These are phyloP conservation scores for Colletotrichum liaoningense DNA, from an alignment of 2,329 filamentous ascomycete genomes.

Conservation along the genomic window DNA sequence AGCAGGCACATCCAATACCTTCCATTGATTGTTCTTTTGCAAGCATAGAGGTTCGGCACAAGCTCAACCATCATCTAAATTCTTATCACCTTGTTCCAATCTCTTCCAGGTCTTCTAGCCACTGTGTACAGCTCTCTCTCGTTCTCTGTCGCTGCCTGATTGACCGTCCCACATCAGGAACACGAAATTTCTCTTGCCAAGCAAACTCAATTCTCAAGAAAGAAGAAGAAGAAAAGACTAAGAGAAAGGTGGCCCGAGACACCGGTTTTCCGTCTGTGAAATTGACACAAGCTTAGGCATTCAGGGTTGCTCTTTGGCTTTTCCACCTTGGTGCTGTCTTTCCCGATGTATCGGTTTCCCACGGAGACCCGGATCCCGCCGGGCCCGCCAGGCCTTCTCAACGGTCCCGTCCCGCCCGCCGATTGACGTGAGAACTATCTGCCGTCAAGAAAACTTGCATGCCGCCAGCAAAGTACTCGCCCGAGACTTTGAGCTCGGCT, in stretches of 20 bases:
- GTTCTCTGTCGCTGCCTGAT: not conserved
- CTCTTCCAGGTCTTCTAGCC: too few species aligned
- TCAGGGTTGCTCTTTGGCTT: not conserved
- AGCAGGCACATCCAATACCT: not conserved
- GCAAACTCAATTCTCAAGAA: conserved; percentile 9
- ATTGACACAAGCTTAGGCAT: not conserved
- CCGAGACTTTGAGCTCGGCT: not conserved
- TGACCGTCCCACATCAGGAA: not conserved
- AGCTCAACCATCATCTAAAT: not conserved
- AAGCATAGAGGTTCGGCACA: not conserved
- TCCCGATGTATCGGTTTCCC: conserved; percentile 3
- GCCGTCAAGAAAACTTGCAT: not conserved
- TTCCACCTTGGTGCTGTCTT: not conserved
- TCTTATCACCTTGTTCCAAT: not conserved
- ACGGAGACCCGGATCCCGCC: conserved; percentile 16
- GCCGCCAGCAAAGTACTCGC: not conserved
- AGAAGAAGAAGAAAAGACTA: not conserved
- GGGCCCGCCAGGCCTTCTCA: conserved; percentile 4
- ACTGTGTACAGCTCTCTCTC: not conserved
- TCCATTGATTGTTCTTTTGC: not conserved
- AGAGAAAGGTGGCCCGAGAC: not conserved
- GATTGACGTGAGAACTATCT: not conserved
- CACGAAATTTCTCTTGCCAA: conserved; percentile 4
- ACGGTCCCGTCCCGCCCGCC: not conserved
- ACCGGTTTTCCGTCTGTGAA: not conserved